These are phyloP conservation scores for Eucalyptus albens DNA, from an alignment of 345 rosid species.

Conservation along the genomic window DNA sequence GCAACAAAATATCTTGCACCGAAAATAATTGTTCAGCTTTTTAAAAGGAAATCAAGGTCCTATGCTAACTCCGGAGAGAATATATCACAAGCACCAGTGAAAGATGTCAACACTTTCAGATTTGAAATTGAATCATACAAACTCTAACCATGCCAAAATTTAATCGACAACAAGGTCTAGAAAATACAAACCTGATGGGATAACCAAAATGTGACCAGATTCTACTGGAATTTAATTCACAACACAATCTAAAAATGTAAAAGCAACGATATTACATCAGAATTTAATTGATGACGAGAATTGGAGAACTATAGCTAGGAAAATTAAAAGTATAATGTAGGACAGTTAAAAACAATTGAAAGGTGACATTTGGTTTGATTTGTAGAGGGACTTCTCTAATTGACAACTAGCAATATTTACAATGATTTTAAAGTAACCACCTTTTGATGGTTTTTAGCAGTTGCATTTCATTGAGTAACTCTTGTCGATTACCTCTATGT, in stretches of 20 bases:
- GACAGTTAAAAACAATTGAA: too few relatives aligned
- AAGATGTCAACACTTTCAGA: background rate
- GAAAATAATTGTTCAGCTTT: background rate
- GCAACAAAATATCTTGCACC: background rate
- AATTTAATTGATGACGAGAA: background rate
- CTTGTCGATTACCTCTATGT: too few relatives aligned
- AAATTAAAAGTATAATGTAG: background rate
- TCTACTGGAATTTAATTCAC: too few relatives aligned
- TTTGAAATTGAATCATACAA: background rate
- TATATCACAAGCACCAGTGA: background rate
- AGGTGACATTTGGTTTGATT: background rate
- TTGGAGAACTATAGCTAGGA: background rate
- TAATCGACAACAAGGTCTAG: accelerated
- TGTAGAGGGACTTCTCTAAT: accelerated
- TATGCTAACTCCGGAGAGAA: background rate
- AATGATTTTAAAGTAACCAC: background rate
- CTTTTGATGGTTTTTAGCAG: background rate
- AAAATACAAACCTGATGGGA: too few relatives aligned
- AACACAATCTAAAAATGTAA: too few relatives aligned
- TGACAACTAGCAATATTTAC: background rate
- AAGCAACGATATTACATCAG: accelerated
- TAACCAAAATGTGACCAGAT: too few relatives aligned
- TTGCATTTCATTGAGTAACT: too few relatives aligned
- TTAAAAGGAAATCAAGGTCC: background rate
- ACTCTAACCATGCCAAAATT: accelerated